Percentiles rank a stretch among this genome's conserved stretches.
Evolutionary conservation across 2,329 filamentous ascomycete species (phyloP).

Genomic region (Cladosporium halotolerans): DNA sequence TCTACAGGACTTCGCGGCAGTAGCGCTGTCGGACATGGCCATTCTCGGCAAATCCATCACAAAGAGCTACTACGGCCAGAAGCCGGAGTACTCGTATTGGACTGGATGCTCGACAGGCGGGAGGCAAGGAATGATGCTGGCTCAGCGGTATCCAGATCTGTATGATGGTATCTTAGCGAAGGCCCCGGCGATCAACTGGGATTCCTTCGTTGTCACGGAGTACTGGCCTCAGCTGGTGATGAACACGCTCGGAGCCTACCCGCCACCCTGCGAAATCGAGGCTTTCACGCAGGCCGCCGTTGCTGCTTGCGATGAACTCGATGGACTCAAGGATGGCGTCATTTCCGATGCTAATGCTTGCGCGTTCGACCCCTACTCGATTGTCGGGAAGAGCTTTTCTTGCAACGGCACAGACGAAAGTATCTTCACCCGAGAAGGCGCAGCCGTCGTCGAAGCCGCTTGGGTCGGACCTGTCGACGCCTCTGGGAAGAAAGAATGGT

Average conservation of each 20-base stretch:
- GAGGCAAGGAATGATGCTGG: slow-evolving; percentile 32
- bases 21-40: slow-evolving; percentile 31
- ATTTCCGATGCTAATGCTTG: slow-evolving; percentile 26
- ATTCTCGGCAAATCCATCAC: slow-evolving; percentile 29
- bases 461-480: slow-evolving; percentile 28
- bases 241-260: slow-evolving; percentile 24
- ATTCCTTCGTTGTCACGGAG: slow-evolving; percentile 23
- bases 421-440: slow-evolving; percentile 25
- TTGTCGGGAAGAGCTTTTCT: slow-evolving; percentile 24
- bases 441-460: slow-evolving; percentile 25
- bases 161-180: slow-evolving; percentile 38
- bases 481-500: slow-evolving; percentile 28
- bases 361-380: slow-evolving; percentile 25
- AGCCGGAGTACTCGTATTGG: slow-evolving; percentile 32
- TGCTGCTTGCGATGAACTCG: slow-evolving; percentile 31
- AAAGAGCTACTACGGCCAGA: slow-evolving; percentile 27
- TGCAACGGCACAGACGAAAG: slow-evolving; percentile 20
- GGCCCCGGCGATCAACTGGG: slow-evolving; percentile 36
- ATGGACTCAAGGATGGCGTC: slow-evolving; percentile 33
- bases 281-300: slow-evolving; percentile 32
- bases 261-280: slow-evolving; percentile 31
- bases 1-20: slow-evolving; percentile 31
- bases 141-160: slow-evolving; percentile 32
- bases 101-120: slow-evolving; percentile 35
- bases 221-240: slow-evolving; percentile 30